phyloP scores from a whole-genome alignment of 1,284 basidiomycete species.

The Fomitiporia mediterranea region DNA sequence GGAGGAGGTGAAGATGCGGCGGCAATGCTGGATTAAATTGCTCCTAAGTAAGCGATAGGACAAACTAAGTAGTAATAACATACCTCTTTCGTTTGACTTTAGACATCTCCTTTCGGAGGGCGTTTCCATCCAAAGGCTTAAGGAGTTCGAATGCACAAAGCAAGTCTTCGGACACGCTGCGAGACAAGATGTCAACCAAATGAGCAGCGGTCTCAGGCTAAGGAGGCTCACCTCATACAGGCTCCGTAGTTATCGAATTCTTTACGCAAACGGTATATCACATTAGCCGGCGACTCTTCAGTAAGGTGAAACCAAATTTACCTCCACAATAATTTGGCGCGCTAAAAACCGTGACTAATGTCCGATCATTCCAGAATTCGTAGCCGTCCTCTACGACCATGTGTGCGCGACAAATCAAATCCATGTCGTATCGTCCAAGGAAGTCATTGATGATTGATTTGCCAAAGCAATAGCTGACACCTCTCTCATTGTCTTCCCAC shows the following conservation, averaged over 20 bases:
- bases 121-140: constrained; percentile 93
- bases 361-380: constrained; percentile 99
- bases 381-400: constrained; percentile 99
- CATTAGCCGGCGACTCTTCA: constrained; percentile 15
- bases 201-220: constrained; percentile 9
- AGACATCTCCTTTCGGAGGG: constrained; percentile 97
- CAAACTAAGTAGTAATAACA: constrained; percentile 16
- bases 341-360: constrained; percentile 97
- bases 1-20: constrained; percentile 19
- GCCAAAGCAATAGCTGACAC: constrained; percentile 99
- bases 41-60: background rate
- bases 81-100: constrained; percentile 97
- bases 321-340: constrained; percentile 98
- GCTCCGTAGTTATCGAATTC: constrained; percentile 99
- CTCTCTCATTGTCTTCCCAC: constrained; percentile 99
- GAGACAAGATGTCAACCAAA: constrained; percentile 22
- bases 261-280: constrained; percentile 31
- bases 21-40: constrained; percentile 13
- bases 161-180: constrained; percentile 92
- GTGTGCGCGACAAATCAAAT: constrained; percentile 98
- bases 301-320: constrained; percentile 38
- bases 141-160: constrained; percentile 97
- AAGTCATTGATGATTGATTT: constrained; percentile 98
- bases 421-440: constrained; percentile 92
- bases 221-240: constrained; percentile 69